phyloP scores from a whole-genome alignment of 2,329 filamentous ascomycete genomes.

The Ceratocystis lukuohia region DNA sequence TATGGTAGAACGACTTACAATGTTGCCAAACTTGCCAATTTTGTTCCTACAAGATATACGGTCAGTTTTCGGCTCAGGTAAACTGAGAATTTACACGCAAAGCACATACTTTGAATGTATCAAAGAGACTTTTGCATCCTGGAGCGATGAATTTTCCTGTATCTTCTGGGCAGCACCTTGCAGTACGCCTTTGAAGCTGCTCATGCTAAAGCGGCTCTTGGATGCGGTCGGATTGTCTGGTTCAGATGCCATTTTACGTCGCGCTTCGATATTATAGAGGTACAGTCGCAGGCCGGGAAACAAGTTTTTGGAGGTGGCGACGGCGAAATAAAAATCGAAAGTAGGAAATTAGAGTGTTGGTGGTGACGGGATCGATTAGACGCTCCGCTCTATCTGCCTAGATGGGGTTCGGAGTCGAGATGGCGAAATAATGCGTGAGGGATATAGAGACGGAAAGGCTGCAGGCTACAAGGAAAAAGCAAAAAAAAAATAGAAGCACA shows the following conservation, averaged over 20 bases:
- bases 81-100: not conserved
- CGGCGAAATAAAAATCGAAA: not conserved
- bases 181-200: conserved; percentile 13
- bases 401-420: not conserved
- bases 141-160: conserved; percentile 13
- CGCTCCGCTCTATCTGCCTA: not conserved
- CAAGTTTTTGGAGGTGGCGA: not conserved
- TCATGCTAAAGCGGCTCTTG: conserved; percentile 18
- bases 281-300: not conserved
- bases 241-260: conserved; percentile 9
- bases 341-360: not conserved
- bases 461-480: not conserved
- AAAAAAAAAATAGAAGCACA: not conserved
- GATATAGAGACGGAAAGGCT: not conserved
- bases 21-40: conserved; percentile 49
- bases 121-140: conserved; percentile 36
- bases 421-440: not conserved
- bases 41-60: conserved; percentile 31
- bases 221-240: conserved; percentile 4
- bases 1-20: conserved; percentile 31
- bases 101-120: conserved; percentile 43
- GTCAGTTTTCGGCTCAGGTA: not conserved
- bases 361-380: not conserved
- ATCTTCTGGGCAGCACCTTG: conserved; percentile 14
- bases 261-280: not conserved